Evolutionary conservation across 768 basidiomycete genomes (phyloP).

Genomic region (Mycena belliarum): DNA sequence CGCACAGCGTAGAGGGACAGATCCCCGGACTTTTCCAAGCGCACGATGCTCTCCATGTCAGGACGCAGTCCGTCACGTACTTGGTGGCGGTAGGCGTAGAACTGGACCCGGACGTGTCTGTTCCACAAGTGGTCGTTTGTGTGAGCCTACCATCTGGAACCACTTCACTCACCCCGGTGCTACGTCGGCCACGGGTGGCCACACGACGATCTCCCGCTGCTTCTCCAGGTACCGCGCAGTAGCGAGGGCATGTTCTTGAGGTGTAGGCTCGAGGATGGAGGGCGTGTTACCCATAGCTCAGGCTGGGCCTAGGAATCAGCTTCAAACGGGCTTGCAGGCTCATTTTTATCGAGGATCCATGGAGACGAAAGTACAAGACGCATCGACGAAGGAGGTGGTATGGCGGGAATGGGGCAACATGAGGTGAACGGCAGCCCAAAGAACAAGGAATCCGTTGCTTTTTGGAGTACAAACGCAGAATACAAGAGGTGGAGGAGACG

Average conservation of each 20-base stretch:
- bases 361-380: background rate
- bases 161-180: slow-evolving; percentile 8
- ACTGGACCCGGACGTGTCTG: slow-evolving; percentile 11
- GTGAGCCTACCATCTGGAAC: background rate
- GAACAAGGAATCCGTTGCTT: background rate
- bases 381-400: background rate
- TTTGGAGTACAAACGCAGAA: background rate
- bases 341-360: background rate
- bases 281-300: slow-evolving; percentile 2
- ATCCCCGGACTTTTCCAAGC: slow-evolving; percentile 3
- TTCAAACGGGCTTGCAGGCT: background rate
- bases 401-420: background rate
- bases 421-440: background rate
- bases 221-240: slow-evolving; percentile 4
- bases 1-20: slow-evolving; percentile 9
- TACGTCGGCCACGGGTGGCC: slow-evolving; percentile 4
- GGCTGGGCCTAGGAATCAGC: background rate
- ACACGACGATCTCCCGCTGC: slow-evolving; percentile 2
- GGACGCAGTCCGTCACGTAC: slow-evolving; percentile 14
- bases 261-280: slow-evolving; percentile 7
- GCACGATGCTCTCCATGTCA: slow-evolving; percentile 12
- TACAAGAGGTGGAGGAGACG: too few species aligned
- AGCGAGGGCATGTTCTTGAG: slow-evolving; percentile 10
- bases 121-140: too few species aligned
- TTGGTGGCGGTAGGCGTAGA: slow-evolving; percentile 8